phyloP scores from a whole-genome alignment of 495 filamentous ascomycete genomes.

The Daldinia concentrica region DNA sequence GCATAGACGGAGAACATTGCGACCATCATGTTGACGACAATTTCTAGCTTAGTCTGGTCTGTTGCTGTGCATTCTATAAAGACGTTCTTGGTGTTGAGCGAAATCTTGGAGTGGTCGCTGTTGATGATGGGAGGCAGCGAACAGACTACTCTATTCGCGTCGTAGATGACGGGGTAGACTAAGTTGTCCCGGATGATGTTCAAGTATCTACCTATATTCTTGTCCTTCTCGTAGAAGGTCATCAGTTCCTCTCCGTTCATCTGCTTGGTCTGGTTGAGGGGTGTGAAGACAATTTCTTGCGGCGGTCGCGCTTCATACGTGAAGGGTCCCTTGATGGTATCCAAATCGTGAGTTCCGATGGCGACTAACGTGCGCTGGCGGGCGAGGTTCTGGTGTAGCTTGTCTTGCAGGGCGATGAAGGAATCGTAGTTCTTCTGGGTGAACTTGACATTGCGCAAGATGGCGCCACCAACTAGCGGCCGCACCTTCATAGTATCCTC shows the following conservation, averaged over 20 bases:
- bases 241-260: slow-evolving; percentile 92
- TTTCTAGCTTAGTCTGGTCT: slow-evolving; percentile 95
- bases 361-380: slow-evolving; percentile 91
- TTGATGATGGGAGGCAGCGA: slow-evolving; percentile 99
- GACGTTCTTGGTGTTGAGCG: slow-evolving; percentile 84
- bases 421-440: slow-evolving; percentile 90
- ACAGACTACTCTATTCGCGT: slow-evolving; percentile 86
- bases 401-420: slow-evolving; percentile 98
- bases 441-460: slow-evolving; percentile 91
- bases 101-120: slow-evolving; percentile 94
- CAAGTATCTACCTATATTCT: slow-evolving; percentile 75
- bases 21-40: slow-evolving; percentile 93
- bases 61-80: slow-evolving; percentile 98
- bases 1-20: slow-evolving; percentile 97
- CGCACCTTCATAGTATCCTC: slow-evolving; percentile 82
- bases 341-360: slow-evolving; percentile 96
- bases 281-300: slow-evolving; percentile 89
- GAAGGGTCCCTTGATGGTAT: slow-evolving; percentile 93
- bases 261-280: slow-evolving; percentile 87
- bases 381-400: slow-evolving; percentile 96
- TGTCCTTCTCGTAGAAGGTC: slow-evolving; percentile 85
- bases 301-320: slow-evolving; percentile 93
- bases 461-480: slow-evolving; percentile 85
- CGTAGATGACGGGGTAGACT: slow-evolving; percentile 96
- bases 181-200: slow-evolving; percentile 94